Conservation (phyloP, 176 grass and related monocot genomes). For the Eremochloa ophiuroides region DNA sequence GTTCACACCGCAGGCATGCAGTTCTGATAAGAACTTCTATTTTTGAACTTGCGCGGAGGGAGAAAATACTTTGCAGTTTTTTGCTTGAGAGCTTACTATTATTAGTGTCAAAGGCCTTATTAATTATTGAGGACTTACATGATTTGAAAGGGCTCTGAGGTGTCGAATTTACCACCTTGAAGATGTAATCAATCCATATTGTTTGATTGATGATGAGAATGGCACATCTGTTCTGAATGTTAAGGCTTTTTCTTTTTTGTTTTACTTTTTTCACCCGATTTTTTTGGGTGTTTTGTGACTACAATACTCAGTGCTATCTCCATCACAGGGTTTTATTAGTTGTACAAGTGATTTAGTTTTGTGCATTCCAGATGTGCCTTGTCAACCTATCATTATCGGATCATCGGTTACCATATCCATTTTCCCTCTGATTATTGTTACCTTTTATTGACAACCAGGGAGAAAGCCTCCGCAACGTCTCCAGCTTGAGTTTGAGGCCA, state of each 20-base stretch:
- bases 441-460: conserved; percentile 9
- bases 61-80: not conserved
- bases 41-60: not conserved
- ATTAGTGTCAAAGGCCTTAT: not conserved
- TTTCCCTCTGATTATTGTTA: not conserved
- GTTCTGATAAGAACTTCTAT: not conserved
- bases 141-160: too few relatives aligned
- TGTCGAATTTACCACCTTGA: too few relatives aligned
- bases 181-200: too few relatives aligned
- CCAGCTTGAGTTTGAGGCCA: conserved; percentile 67
- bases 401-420: not conserved
- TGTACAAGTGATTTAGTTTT: not conserved
- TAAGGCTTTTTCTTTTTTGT: too few relatives aligned
- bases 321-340: not conserved
- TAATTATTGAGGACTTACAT: not conserved
- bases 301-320: too few relatives aligned
- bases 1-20: not conserved
- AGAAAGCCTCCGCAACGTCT: conserved; percentile 32
- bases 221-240: too few relatives aligned
- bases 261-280: too few relatives aligned
- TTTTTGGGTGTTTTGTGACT: too few relatives aligned
- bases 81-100: not conserved
- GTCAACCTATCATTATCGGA: not conserved
- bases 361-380: not conserved
- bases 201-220: too few relatives aligned